These are phyloP conservation scores for Geotrichum aggregatum DNA, from an alignment of 1,139 yeast genomes.

Conservation along the genomic window DNA sequence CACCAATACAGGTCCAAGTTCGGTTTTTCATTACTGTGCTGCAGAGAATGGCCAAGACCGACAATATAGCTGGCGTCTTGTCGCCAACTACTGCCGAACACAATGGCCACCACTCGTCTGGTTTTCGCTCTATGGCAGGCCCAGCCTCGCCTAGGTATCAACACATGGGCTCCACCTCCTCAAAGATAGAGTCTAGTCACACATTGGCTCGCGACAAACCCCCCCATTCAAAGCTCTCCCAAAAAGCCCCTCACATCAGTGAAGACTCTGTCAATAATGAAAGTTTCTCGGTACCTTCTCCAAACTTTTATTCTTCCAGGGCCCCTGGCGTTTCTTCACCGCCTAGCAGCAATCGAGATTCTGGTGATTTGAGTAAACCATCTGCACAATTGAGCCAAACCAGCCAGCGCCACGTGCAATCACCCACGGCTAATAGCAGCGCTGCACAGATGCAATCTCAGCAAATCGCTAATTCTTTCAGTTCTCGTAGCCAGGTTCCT, in stretches of 20 bases:
- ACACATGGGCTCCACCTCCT: not conserved
- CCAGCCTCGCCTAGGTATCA: slow-evolving; percentile 9
- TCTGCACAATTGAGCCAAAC: not conserved
- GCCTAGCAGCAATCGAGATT: slow-evolving; percentile 4
- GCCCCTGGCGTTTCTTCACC: slow-evolving; percentile 12
- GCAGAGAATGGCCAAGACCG: slow-evolving; percentile 35
- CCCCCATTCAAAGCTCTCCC: slow-evolving; percentile 2
- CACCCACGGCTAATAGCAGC: slow-evolving; percentile 9
- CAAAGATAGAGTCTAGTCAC: not conserved
- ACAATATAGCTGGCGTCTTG: slow-evolving; percentile 32
- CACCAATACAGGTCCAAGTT: slow-evolving; percentile 31
- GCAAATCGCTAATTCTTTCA: not conserved
- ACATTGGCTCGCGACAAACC: slow-evolving; percentile 1
- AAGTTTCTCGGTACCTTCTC: not conserved
- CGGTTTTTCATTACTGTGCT: slow-evolving; percentile 40
- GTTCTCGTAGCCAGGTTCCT: slow-evolving; percentile 6
- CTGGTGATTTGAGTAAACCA: not conserved
- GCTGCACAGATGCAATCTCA: slow-evolving; percentile 1
- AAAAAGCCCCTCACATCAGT: not conserved
- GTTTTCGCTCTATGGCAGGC: slow-evolving; percentile 1
- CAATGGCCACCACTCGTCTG: slow-evolving; percentile 15
- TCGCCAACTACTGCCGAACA: slow-evolving; percentile 30
- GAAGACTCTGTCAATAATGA: not conserved
- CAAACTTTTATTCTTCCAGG: not conserved
- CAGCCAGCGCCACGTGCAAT: slow-evolving; percentile 1